A percentile compares a stretch with the other conserved stretches of the same genome.
Conservation (phyloP, 352 stramenopile species). For the Globisporangium takayamanum region DNA sequence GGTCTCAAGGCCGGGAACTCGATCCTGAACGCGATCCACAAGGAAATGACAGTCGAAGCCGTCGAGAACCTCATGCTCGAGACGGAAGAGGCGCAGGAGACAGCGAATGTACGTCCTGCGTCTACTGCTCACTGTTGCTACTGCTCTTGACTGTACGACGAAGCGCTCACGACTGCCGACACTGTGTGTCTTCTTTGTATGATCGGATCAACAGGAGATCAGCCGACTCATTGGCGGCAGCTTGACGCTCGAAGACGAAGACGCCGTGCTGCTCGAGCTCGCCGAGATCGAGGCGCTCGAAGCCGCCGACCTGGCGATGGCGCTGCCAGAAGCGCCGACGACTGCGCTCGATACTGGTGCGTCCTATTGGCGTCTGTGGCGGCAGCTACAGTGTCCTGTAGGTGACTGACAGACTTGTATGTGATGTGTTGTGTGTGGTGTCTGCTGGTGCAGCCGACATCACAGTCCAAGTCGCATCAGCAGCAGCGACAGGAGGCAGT, state of each 20-base stretch:
- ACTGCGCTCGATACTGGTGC: constrained; percentile 36
- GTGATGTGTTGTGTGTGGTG: no score
- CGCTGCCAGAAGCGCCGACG: constrained; percentile 57
- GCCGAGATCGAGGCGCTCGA: constrained; percentile 80
- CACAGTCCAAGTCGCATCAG: no score
- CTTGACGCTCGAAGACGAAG: constrained; percentile 79
- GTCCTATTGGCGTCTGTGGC: neutral
- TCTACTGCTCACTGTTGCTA: no score
- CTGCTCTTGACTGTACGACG: neutral
- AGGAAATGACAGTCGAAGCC: constrained; percentile 86
- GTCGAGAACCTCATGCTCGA: constrained; percentile 87
- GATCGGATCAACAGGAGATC: constrained; percentile 58
- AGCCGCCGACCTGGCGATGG: constrained; percentile 36
- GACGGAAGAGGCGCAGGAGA: constrained; percentile 79
- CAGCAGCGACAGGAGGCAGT: neutral
- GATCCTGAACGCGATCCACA: constrained; percentile 84
- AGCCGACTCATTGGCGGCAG: constrained; percentile 70
- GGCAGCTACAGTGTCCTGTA: no score
- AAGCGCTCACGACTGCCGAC: constrained; percentile 1
- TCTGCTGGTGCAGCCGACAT: no score
- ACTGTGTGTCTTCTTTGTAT: constrained; percentile 6
- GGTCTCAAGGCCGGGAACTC: constrained; percentile 85
- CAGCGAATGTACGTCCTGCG: constrained; percentile 46
- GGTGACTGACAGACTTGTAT: neutral
- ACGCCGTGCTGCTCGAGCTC: constrained; percentile 78